phyloP scores from a whole-genome alignment of 345 rosid genomes.

The Salix suchowensis region DNA sequence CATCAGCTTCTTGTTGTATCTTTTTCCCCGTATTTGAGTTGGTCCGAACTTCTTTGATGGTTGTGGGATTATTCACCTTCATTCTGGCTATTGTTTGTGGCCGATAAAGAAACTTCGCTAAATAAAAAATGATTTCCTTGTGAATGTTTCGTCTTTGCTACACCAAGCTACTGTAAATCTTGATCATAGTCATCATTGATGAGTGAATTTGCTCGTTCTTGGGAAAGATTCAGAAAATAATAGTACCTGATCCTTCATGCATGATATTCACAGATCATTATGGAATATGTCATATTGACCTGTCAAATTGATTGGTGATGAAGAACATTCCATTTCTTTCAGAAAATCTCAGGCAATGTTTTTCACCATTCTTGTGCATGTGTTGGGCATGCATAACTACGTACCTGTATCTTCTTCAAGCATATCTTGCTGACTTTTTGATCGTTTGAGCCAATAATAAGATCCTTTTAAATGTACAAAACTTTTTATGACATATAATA shows the following conservation, averaged over 20 bases:
- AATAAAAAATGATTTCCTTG: background rate
- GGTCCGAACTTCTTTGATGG: background rate
- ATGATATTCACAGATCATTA: background rate
- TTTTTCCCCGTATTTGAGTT: background rate
- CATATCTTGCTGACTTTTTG: too few species aligned
- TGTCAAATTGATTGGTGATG: background rate
- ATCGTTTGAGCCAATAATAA: too few species aligned
- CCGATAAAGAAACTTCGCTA: background rate
- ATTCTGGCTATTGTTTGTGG: background rate
- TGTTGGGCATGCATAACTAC: background rate
- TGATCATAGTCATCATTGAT: background rate
- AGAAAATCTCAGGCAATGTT: background rate
- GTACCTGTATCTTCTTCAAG: too few species aligned
- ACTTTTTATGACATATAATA: too few species aligned
- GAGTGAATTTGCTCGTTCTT: background rate
- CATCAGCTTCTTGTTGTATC: constrained; percentile 7
- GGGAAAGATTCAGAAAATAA: background rate
- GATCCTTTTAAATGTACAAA: too few species aligned
- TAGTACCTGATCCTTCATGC: background rate
- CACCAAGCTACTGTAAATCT: background rate
- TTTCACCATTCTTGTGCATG: too few species aligned
- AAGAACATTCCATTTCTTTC: background rate
- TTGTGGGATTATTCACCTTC: background rate
- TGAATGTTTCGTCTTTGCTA: background rate
- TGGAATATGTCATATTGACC: background rate